These are phyloP conservation scores for Nematodospora anomalae DNA, from an alignment of 1,139 yeast species.

Conservation along the genomic window DNA sequence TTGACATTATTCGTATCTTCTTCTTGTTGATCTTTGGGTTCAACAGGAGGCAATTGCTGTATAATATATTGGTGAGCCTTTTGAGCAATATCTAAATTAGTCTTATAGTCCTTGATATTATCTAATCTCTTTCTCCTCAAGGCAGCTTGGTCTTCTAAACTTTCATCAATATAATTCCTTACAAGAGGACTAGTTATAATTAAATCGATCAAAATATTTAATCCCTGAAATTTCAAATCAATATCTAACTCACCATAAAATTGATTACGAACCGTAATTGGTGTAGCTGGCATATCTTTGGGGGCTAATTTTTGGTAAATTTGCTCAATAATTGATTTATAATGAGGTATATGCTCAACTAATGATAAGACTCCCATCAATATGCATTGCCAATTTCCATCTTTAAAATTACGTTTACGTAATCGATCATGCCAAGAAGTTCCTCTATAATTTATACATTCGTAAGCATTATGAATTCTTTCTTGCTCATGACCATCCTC, in stretches of 20 bases:
- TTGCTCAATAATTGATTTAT: constrained; percentile 44
- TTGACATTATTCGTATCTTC: background rate
- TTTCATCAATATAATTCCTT: constrained; percentile 64
- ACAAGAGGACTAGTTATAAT: constrained; percentile 59
- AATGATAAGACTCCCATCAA: constrained; percentile 69
- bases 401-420: constrained; percentile 70
- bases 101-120: constrained; percentile 59
- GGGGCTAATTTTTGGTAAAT: constrained; percentile 62
- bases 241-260: constrained; percentile 52
- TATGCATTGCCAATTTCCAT: constrained; percentile 84
- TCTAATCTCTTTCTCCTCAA: constrained; percentile 72
- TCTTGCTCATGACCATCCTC: constrained; percentile 18
- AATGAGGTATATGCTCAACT: constrained; percentile 59
- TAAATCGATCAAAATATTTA: constrained; percentile 58
- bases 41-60: constrained; percentile 15
- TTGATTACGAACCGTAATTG: constrained; percentile 47
- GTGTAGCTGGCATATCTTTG: constrained; percentile 46
- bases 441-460: constrained; percentile 59
- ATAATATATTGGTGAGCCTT: constrained; percentile 40
- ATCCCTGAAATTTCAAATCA: constrained; percentile 50
- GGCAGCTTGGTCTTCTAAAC: constrained; percentile 62
- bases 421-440: constrained; percentile 77
- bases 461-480: constrained; percentile 51
- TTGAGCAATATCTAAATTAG: constrained; percentile 50
- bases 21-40: constrained; percentile 12